phyloP scores from a whole-genome alignment of 768 basidiomycete species.

The Lactifluus rugatus region DNA sequence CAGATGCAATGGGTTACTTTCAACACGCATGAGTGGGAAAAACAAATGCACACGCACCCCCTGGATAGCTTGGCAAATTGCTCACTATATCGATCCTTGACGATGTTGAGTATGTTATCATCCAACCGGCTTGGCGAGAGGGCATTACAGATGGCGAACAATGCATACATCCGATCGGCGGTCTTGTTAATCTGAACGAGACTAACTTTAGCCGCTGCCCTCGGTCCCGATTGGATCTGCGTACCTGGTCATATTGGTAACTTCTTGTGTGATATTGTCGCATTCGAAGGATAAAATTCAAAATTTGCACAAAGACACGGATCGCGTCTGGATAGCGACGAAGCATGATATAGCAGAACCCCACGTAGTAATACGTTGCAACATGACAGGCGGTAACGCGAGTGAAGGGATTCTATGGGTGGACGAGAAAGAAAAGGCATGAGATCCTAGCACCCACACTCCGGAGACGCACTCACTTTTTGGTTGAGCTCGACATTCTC shows the following conservation, averaged over 20 bases:
- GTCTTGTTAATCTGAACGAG: conserved; percentile 80
- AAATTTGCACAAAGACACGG: conserved; percentile 82
- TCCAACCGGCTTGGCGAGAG: conserved; percentile 89
- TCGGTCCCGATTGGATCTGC: conserved; percentile 5
- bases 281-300: conserved; percentile 95
- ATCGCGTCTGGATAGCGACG: conserved; percentile 93
- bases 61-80: conserved; percentile 79
- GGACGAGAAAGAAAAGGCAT: not conserved
- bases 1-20: not conserved
- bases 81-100: conserved; percentile 91
- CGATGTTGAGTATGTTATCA: conserved; percentile 87
- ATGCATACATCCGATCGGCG: conserved; percentile 94
- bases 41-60: conserved; percentile 43
- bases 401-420: conserved; percentile 64
- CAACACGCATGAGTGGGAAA: not conserved
- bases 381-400: conserved; percentile 97
- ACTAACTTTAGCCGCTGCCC: not conserved
- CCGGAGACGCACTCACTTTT: conserved; percentile 39
- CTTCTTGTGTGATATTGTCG: conserved; percentile 93
- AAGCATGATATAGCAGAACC: conserved; percentile 94
- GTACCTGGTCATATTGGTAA: conserved; percentile 91
- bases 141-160: conserved; percentile 89
- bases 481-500: conserved; percentile 88
- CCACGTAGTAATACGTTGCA: conserved; percentile 89
- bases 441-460: not conserved